phyloP scores from a whole-genome alignment of 345 rosid species.

The Turritis glabra region DNA sequence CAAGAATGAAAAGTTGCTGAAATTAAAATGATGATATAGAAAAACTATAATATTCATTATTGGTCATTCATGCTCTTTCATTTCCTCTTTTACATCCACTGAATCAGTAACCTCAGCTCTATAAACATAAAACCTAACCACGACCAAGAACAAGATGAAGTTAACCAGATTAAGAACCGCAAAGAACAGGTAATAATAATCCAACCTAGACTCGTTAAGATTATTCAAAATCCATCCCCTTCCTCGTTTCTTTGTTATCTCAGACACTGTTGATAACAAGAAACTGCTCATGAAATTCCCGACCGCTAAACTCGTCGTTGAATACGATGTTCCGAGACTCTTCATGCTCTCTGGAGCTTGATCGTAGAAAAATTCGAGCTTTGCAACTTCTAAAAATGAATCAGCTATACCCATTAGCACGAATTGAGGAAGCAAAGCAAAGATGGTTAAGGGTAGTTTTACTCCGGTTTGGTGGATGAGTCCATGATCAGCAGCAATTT shows the following conservation, averaged over 20 bases:
- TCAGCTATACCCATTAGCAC: constrained; percentile 79
- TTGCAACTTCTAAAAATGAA: constrained; percentile 67
- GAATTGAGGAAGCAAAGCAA: constrained; percentile 68
- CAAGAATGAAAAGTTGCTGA: not conserved
- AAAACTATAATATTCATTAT: not conserved
- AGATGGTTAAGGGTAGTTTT: constrained; percentile 58
- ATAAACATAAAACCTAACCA: constrained; percentile 57
- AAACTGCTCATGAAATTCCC: constrained; percentile 75
- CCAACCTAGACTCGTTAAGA: constrained; percentile 63
- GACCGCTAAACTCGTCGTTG: constrained; percentile 56
- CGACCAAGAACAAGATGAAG: constrained; percentile 54
- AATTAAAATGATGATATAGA: not conserved
- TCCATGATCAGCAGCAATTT: constrained; percentile 45
- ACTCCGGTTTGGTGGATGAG: constrained; percentile 23
- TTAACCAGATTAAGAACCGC: constrained; percentile 54
- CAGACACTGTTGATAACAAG: constrained; percentile 50
- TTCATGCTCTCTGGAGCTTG: constrained; percentile 88
- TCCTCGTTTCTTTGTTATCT: constrained; percentile 50
- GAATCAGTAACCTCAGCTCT: constrained; percentile 58
- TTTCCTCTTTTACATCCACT: constrained; percentile 55
- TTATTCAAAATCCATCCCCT: constrained; percentile 71
- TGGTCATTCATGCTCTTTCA: constrained; percentile 34
- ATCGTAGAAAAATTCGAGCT: constrained; percentile 85
- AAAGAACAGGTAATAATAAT: constrained; percentile 64
- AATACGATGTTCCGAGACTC: constrained; percentile 75